Conservation (phyloP, 129 eudicot species). For the Deinandra increscens region DNA sequence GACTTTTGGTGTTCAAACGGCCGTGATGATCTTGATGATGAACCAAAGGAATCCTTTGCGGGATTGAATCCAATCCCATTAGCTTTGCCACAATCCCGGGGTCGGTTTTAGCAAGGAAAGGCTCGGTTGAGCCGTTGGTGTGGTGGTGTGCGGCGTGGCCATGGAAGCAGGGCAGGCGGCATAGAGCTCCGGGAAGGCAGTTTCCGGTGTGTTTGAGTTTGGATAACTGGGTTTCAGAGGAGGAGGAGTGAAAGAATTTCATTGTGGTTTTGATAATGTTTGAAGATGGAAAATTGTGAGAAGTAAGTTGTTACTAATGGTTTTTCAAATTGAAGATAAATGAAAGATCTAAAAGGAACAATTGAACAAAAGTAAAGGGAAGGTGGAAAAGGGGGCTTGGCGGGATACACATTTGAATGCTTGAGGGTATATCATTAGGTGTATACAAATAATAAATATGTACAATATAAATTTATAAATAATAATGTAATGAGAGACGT, state of each 20-base stretch:
- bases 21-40: slow-evolving; percentile 14
- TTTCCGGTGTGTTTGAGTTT: slow-evolving; percentile 26
- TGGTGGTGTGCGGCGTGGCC: slow-evolving; percentile 42
- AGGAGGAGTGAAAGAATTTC: slow-evolving; percentile 40
- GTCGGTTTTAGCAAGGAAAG: slow-evolving; percentile 16
- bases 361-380: slow-evolving; percentile 19
- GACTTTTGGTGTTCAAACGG: slow-evolving; percentile 18
- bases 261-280: slow-evolving; percentile 18
- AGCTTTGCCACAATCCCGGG: slow-evolving; percentile 67
- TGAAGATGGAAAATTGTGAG: background rate
- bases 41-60: slow-evolving; percentile 27
- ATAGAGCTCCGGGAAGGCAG: slow-evolving; percentile 39
- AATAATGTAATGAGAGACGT: too few species aligned
- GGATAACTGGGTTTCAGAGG: slow-evolving; percentile 28
- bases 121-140: slow-evolving; percentile 20
- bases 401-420: slow-evolving; percentile 70
- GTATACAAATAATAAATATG: background rate
- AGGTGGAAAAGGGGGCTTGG: slow-evolving; percentile 27
- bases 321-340: slow-evolving; percentile 28
- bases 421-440: slow-evolving; percentile 11
- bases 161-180: slow-evolving; percentile 48
- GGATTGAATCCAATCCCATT: slow-evolving; percentile 73
- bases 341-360: slow-evolving; percentile 19
- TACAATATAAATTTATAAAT: background rate
- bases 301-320: background rate